These are phyloP conservation scores for Fraxinus greggii DNA, from an alignment of 305 asterid species.

Conservation along the genomic window DNA sequence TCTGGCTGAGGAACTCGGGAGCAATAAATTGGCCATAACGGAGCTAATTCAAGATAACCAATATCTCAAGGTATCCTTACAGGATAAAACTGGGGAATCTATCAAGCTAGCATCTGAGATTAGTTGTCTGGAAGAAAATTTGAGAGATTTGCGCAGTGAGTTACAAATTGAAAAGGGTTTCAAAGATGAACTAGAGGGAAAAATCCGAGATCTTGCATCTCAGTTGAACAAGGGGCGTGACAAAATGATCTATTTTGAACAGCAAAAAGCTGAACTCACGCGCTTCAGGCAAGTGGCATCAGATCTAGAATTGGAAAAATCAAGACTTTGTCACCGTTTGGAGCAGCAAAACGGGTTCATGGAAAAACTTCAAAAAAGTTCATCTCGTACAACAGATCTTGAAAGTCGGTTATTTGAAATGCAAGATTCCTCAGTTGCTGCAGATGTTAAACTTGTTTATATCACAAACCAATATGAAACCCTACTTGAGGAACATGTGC, in stretches of 20 bases:
- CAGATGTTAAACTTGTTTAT: slow-evolving; percentile 59
- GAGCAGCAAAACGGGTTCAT: slow-evolving; percentile 43
- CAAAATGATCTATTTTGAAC: slow-evolving; percentile 37
- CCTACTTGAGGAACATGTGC: slow-evolving; percentile 39
- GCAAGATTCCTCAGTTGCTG: slow-evolving; percentile 50
- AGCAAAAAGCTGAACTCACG: slow-evolving; percentile 53
- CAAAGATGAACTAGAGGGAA: slow-evolving; percentile 54
- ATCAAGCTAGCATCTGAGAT: slow-evolving; percentile 55
- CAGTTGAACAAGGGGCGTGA: slow-evolving; percentile 38
- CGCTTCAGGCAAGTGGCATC: slow-evolving; percentile 48
- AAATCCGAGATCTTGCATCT: slow-evolving; percentile 52
- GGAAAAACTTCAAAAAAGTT: slow-evolving; percentile 44
- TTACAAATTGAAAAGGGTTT: slow-evolving; percentile 44
- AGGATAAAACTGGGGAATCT: slow-evolving; percentile 53
- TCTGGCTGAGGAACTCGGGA: slow-evolving; percentile 59
- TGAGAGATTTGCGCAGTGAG: slow-evolving; percentile 49
- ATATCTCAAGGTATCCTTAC: slow-evolving; percentile 46
- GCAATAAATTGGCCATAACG: slow-evolving; percentile 40
- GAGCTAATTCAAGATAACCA: slow-evolving; percentile 58
- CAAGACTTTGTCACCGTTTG: slow-evolving; percentile 46
- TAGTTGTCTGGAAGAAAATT: slow-evolving; percentile 45
- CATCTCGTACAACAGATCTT: slow-evolving; percentile 40
- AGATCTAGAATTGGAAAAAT: slow-evolving; percentile 63
- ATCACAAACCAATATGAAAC: slow-evolving; percentile 48
- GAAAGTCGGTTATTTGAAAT: slow-evolving; percentile 55